Percentiles rank a stretch among this genome's conserved stretches.
Conservation (phyloP, 805 yeast genomes). For the Myxozyma neglecta region DNA sequence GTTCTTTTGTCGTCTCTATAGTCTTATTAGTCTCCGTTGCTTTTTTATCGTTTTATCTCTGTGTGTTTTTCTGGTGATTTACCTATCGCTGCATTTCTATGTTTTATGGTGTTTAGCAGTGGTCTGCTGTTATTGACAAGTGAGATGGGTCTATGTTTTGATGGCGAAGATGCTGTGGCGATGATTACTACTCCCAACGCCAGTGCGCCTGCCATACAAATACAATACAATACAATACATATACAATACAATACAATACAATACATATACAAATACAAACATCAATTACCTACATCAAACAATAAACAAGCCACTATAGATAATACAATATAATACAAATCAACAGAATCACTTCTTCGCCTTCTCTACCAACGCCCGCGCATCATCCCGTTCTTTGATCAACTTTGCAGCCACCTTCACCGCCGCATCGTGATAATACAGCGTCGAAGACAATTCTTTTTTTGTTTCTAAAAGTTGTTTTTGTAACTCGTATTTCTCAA, state of each 20-base stretch:
- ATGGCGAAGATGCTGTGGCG: no score
- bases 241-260: no score
- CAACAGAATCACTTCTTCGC: background rate
- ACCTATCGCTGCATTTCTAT: no score
- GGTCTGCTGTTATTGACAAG: no score
- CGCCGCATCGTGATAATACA: constrained; percentile 87
- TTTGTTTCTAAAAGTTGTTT: constrained; percentile 65
- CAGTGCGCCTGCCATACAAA: no score
- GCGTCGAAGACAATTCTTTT: constrained; percentile 70
- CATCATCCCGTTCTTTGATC: constrained; percentile 70
- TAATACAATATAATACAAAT: background rate
- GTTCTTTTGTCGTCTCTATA: background rate
- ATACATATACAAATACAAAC: background rate
- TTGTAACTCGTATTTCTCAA: constrained; percentile 76
- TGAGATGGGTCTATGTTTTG: no score
- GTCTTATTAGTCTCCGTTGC: background rate
- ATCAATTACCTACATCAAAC: no score
- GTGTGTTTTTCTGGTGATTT: no score
- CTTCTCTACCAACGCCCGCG: constrained; percentile 41
- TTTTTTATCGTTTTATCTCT: background rate
- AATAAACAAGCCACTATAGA: no score
- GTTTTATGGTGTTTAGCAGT: no score
- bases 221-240: no score
- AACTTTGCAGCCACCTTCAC: constrained; percentile 77
- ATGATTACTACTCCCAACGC: no score